phyloP scores from a whole-genome alignment of 169 alveolate genomes.

The Cryptosporidium canis region DNA sequence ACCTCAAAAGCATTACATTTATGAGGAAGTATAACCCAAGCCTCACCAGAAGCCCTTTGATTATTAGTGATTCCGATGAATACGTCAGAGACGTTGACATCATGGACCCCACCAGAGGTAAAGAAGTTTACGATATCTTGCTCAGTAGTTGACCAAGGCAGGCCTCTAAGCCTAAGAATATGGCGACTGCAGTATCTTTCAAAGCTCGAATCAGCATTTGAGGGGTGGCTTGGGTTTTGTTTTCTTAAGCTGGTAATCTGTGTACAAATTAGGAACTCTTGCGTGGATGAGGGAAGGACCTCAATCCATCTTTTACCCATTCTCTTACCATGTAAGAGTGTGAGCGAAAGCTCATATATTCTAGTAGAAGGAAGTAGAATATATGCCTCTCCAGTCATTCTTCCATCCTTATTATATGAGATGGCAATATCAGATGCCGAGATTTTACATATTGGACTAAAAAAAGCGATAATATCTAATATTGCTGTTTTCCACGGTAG shows the following conservation, averaged over 20 bases:
- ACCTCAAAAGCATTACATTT: slow-evolving; percentile 29
- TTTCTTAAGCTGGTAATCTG: neutral
- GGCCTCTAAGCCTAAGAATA: slow-evolving; percentile 76
- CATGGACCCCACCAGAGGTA: slow-evolving; percentile 17
- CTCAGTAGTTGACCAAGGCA: slow-evolving; percentile 80
- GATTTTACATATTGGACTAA: slow-evolving; percentile 24
- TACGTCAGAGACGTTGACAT: neutral
- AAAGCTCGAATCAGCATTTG: neutral
- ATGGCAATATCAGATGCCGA: neutral
- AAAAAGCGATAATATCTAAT: slow-evolving; percentile 19
- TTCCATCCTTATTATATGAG: slow-evolving; percentile 22
- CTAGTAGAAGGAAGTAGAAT: slow-evolving; percentile 74
- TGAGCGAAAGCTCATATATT: slow-evolving; percentile 72
- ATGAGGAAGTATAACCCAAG: slow-evolving; percentile 31
- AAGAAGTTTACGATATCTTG: slow-evolving; percentile 75
- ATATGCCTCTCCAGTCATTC: slow-evolving; percentile 79
- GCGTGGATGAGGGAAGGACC: slow-evolving; percentile 54
- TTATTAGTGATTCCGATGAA: slow-evolving; percentile 18
- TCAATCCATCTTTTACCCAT: slow-evolving; percentile 81
- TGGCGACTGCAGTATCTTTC: slow-evolving; percentile 9
- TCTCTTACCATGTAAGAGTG: slow-evolving; percentile 75
- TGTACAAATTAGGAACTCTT: slow-evolving; percentile 16
- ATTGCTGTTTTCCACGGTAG: slow-evolving; percentile 43
- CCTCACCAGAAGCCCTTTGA: slow-evolving; percentile 56
- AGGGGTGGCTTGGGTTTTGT: neutral